These are phyloP conservation scores for Zygotorulaspora danielsina DNA, from an alignment of 805 yeast genomes.

Conservation along the genomic window DNA sequence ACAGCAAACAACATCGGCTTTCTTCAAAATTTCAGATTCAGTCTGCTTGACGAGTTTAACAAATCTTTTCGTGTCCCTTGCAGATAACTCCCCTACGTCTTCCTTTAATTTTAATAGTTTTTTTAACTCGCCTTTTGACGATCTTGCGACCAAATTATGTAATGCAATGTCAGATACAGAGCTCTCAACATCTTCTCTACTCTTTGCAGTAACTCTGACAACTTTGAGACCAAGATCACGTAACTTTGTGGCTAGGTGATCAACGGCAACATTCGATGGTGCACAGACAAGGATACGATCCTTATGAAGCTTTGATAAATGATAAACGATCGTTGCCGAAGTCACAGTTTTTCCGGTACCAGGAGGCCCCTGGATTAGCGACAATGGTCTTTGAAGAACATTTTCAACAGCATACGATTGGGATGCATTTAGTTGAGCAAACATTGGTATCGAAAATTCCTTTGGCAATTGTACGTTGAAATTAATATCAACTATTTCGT, in stretches of 20 bases:
- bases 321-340: slow-evolving; percentile 82
- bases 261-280: slow-evolving; percentile 93
- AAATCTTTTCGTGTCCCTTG: slow-evolving; percentile 47
- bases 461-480: slow-evolving; percentile 61
- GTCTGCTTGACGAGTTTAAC: slow-evolving; percentile 40
- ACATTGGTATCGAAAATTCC: slow-evolving; percentile 58
- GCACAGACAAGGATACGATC: slow-evolving; percentile 82
- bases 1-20: slow-evolving; percentile 77
- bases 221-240: slow-evolving; percentile 69
- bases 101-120: slow-evolving; percentile 55
- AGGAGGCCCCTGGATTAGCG: slow-evolving; percentile 92
- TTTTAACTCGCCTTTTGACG: slow-evolving; percentile 53
- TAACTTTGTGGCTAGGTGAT: slow-evolving; percentile 76
- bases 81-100: slow-evolving; percentile 65
- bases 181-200: slow-evolving; percentile 76
- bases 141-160: slow-evolving; percentile 46
- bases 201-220: slow-evolving; percentile 68
- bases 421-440: slow-evolving; percentile 68
- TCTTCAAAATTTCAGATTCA: slow-evolving; percentile 48
- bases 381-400: slow-evolving; percentile 66
- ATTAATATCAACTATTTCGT: slow-evolving; percentile 60
- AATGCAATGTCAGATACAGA: slow-evolving; percentile 55
- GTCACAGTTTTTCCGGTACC: slow-evolving; percentile 96
- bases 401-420: slow-evolving; percentile 72
- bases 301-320: slow-evolving; percentile 56